Base-by-base conservation (phyloP, 78 protist genomes). In the Dictyostelium capitatum region DNA sequence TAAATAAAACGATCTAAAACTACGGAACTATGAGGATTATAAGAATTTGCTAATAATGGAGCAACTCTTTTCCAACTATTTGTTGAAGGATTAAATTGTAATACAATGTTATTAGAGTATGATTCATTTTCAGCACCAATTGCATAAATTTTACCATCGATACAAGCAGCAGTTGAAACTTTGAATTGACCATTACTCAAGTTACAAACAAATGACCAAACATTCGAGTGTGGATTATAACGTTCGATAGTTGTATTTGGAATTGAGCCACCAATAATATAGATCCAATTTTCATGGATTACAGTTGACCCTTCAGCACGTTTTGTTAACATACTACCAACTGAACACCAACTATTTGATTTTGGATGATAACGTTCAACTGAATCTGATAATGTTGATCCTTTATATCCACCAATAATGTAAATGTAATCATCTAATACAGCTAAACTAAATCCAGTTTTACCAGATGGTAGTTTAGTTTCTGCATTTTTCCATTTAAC, bases 361-460 rank as follows among this genome's bases (percentile, higher is more conserved):
- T 47, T 54, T 15, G 92, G 92, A 20, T 87, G 92, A 62, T 87
- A 87, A 15, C 92, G 23, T 14, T 87, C 92, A 9, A 87, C 92
- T 15, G 54, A 30, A 12, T 87, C 92, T 2, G 84, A 23, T 7
- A 82, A 51, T 3, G 74, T 77, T 20, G 92, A 87, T 15, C 92
- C 92, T 47, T 87, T 75, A n/a, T 87, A 87, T 5, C 92, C 92
- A 19, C 92, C 92, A 17, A 87, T 87, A 17, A 87, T 82, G 64
- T 87, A 87, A 23, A 87, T 51, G 32, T 87, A 87, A 1, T 87
- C 92, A 19, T 87, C 92, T 19, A 87, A 11, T 6, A 41, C 92
- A 0, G 41, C 79, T 25, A 87, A 25, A 43, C 41, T 43, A 32
- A 87, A 87, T 9, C 78, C 25, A 14, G 92, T 87, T 30, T 77